Evolutionary conservation across 2,329 filamentous ascomycete genomes (phyloP).

Genomic region (Fonsecaea monophora): DNA sequence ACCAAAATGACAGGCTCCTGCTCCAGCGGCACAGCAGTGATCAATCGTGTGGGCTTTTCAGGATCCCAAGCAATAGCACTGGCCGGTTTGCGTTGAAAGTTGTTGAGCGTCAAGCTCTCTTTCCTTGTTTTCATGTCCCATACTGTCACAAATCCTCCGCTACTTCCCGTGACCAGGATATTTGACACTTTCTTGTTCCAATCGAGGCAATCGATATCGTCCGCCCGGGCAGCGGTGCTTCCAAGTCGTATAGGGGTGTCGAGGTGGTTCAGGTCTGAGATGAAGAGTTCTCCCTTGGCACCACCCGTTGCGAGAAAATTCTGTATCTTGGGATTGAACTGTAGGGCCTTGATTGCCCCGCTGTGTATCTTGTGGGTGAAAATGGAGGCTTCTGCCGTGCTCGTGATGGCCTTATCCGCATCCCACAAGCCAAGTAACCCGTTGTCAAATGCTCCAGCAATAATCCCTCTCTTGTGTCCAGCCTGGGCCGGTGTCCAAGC

Average conservation of each 20-base stretch:
- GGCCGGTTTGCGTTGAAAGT: slow-evolving; percentile 84
- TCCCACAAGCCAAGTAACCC: slow-evolving; percentile 94
- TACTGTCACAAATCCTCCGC: slow-evolving; percentile 92
- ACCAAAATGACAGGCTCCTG: slow-evolving; percentile 85
- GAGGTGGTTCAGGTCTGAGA: slow-evolving; percentile 92
- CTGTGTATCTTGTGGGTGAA: slow-evolving; percentile 88
- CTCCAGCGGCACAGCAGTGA: slow-evolving; percentile 91
- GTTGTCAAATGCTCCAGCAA: slow-evolving; percentile 94
- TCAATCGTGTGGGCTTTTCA: slow-evolving; percentile 82
- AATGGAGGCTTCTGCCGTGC: slow-evolving; percentile 74
- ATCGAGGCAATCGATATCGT: slow-evolving; percentile 94
- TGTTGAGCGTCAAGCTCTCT: slow-evolving; percentile 92
- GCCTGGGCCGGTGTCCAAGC: slow-evolving; percentile 87
- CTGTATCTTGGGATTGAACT: slow-evolving; percentile 93
- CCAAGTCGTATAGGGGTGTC: slow-evolving; percentile 87
- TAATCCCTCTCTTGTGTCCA: slow-evolving; percentile 81
- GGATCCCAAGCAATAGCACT: slow-evolving; percentile 98
- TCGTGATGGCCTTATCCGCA: slow-evolving; percentile 70
- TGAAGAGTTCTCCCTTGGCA: slow-evolving; percentile 92
- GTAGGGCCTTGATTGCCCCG: slow-evolving; percentile 88
- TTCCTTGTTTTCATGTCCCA: slow-evolving; percentile 99
- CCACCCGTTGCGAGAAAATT: slow-evolving; percentile 92
- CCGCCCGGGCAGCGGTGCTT: slow-evolving; percentile 83
- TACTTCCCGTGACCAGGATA: slow-evolving; percentile 92
- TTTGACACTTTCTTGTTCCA: slow-evolving; percentile 99